Percentiles rank a stretch among this genome's conserved stretches.
These are phyloP conservation scores for Bremia lactucae DNA, from an alignment of 352 stramenopile species.

Conservation along the genomic window DNA sequence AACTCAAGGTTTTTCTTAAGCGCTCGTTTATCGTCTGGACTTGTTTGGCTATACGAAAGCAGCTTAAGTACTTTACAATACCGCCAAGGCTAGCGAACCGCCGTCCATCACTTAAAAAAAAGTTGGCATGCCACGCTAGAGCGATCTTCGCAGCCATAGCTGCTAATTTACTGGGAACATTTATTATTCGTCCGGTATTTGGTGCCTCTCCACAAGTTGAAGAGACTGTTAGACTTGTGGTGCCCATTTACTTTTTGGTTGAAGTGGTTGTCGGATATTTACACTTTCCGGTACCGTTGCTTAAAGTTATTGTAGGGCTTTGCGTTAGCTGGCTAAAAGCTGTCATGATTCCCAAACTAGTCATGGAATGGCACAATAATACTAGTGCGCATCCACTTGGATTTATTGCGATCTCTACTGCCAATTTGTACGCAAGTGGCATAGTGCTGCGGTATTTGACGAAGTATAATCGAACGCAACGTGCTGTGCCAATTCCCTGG, in stretches of 20 bases:
- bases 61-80: conserved; percentile 35
- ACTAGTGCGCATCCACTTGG: conserved; percentile 35
- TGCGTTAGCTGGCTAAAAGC: conserved; percentile 66
- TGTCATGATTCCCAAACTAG: conserved; percentile 54
- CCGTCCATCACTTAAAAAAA: conserved; percentile 25
- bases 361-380: conserved; percentile 43
- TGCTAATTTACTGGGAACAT: conserved; percentile 56
- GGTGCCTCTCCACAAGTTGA: conserved; percentile 43
- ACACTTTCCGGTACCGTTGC: conserved; percentile 26
- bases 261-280: conserved; percentile 31
- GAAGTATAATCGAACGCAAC: conserved; percentile 32
- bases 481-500: conserved; percentile 27
- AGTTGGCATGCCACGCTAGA: conserved; percentile 25
- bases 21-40: conserved; percentile 51
- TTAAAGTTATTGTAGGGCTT: conserved; percentile 45
- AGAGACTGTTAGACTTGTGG: conserved; percentile 43
- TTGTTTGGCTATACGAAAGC: conserved; percentile 34
- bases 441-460: conserved; percentile 42
- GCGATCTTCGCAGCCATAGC: conserved; percentile 38
- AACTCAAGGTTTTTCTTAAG: conserved; percentile 37
- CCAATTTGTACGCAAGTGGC: conserved; percentile 64
- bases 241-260: conserved; percentile 46
- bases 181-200: conserved; percentile 50
- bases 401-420: conserved; percentile 53
- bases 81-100: conserved; percentile 19